These are phyloP conservation scores for Penicillium lagena DNA, from an alignment of 495 filamentous ascomycete genomes.

Conservation along the genomic window DNA sequence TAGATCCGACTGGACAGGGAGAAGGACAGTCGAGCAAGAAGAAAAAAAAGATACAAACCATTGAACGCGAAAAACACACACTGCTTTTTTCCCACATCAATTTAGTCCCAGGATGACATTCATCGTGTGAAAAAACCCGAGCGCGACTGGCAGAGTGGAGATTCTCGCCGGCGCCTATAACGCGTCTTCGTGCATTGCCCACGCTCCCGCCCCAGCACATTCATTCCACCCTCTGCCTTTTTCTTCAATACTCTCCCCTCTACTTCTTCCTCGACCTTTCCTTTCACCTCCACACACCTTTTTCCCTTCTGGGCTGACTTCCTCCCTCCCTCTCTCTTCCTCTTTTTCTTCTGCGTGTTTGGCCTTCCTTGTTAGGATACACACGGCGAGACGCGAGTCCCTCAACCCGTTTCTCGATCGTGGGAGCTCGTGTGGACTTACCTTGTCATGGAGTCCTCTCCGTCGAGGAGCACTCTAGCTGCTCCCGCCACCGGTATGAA, in stretches of 20 bases:
- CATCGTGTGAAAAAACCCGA: too few relatives aligned
- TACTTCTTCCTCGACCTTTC: slow-evolving; percentile 14
- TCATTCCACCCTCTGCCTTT: slow-evolving; percentile 32
- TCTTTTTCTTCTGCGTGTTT: slow-evolving; percentile 4
- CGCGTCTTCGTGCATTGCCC: slow-evolving; percentile 46
- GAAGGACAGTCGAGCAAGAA: not conserved
- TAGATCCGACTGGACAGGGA: not conserved
- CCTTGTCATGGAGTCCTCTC: slow-evolving; percentile 39
- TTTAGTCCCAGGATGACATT: too few relatives aligned
- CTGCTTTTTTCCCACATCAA: too few relatives aligned
- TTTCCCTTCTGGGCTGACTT: not conserved
- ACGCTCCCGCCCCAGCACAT: slow-evolving; percentile 32
- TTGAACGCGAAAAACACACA: too few relatives aligned
- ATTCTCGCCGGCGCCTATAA: slow-evolving; percentile 38
- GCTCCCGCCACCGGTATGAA: slow-evolving; percentile 59
- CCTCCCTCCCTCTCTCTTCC: slow-evolving; percentile 4
- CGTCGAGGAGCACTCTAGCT: slow-evolving; percentile 25
- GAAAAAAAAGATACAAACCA: too few relatives aligned
- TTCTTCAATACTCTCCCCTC: slow-evolving; percentile 21
- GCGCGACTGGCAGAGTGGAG: slow-evolving; percentile 19
- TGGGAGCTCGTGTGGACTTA: slow-evolving; percentile 9
- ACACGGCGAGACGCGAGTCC: slow-evolving; percentile 20
- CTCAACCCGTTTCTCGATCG: slow-evolving; percentile 11
- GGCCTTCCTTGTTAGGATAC: slow-evolving; percentile 2
- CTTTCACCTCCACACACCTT: slow-evolving; percentile 13